A percentile compares a stretch with the other conserved stretches of the same genome.
Conservation (phyloP, 352 stramenopile genomes). For the Peronospora belbahrii region DNA sequence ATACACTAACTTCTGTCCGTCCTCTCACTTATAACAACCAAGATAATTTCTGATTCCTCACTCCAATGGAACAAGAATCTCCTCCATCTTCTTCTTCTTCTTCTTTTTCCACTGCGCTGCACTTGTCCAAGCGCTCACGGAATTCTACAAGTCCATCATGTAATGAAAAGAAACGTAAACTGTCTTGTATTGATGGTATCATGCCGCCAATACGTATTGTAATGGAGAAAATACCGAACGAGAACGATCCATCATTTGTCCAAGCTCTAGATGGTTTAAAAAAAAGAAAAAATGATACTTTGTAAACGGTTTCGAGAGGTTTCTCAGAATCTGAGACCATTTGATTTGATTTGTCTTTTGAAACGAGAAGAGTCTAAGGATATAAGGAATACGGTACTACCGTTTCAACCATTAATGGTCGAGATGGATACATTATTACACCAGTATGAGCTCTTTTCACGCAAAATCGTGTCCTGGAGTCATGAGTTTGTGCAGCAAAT, state of each 20-base stretch:
- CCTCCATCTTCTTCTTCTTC: background rate
- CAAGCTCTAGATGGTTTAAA: conserved; percentile 12
- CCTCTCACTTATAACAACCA: background rate
- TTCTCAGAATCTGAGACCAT: conserved; percentile 8
- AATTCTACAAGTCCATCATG: background rate
- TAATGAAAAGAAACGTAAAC: background rate
- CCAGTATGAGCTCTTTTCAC: conserved; percentile 26
- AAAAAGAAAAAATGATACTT: conserved; percentile 8
- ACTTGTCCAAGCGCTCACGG: conserved; percentile 6
- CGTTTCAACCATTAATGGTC: conserved; percentile 7
- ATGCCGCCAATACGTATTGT: conserved; percentile 29
- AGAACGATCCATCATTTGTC: conserved; percentile 35
- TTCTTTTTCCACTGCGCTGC: background rate
- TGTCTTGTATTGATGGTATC: conserved; percentile 12
- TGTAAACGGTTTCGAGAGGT: conserved; percentile 15
- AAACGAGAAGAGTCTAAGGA: conserved; percentile 2
- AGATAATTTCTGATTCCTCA: background rate
- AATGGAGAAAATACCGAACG: conserved; percentile 29
- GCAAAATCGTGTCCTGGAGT: conserved; percentile 14
- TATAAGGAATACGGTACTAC: background rate
- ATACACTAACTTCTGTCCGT: background rate
- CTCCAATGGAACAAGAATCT: background rate
- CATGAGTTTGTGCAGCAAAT: conserved; percentile 13
- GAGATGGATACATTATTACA: conserved; percentile 34
- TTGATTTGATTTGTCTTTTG: conserved; percentile 23